A percentile compares a stretch with the other conserved stretches of the same genome.
phyloP scores from a whole-genome alignment of 306 rosid genomes.

The Acacia acuminata region DNA sequence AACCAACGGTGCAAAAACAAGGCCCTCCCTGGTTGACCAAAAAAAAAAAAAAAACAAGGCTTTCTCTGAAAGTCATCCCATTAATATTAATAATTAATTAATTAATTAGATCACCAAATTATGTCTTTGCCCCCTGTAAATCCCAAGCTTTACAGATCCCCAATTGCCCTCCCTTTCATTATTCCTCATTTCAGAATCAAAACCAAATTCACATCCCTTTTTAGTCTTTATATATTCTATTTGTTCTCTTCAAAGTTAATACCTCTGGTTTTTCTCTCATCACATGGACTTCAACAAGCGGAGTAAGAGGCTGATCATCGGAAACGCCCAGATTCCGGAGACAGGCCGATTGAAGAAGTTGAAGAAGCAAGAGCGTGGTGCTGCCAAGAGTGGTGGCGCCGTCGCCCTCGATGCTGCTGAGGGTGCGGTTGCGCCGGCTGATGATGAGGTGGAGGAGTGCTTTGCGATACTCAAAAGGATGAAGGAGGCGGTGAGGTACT shows the following conservation, averaged over 20 bases:
- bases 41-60: background rate
- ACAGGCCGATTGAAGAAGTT: background rate
- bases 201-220: background rate
- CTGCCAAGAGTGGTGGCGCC: background rate
- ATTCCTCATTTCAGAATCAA: background rate
- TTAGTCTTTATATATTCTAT: background rate
- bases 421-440: slow-evolving; percentile 22
- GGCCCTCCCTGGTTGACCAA: no score
- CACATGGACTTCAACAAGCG: slow-evolving; percentile 29
- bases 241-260: background rate
- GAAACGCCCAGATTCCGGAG: background rate
- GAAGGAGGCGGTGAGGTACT: slow-evolving; percentile 47
- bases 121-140: background rate
- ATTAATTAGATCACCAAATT: background rate
- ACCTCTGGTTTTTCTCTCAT: background rate
- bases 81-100: background rate
- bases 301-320: background rate
- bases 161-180: no score
- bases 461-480: slow-evolving; percentile 53
- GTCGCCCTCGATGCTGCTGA: background rate
- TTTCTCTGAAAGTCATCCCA: background rate
- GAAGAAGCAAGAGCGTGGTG: slow-evolving; percentile 6
- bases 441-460: slow-evolving; percentile 58
- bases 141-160: background rate
- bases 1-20: background rate